phyloP scores from a whole-genome alignment of 1,139 yeast genomes.

The Candida tetrigidarum region DNA sequence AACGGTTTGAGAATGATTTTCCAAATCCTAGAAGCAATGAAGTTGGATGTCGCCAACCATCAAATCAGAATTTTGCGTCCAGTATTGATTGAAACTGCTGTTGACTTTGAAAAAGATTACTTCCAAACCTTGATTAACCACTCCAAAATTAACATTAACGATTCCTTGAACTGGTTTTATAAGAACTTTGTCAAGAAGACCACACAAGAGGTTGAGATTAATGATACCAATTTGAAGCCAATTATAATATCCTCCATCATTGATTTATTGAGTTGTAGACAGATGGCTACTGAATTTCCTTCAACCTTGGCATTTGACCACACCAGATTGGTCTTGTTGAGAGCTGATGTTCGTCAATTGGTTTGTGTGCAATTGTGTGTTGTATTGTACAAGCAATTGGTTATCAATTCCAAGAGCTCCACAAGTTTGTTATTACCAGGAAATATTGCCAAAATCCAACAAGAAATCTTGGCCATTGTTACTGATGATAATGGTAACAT shows the following conservation, averaged over 20 bases:
- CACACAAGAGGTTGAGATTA: constrained; percentile 10
- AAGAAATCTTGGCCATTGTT: constrained; percentile 77
- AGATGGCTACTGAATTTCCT: constrained; percentile 85
- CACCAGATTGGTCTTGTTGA: constrained; percentile 71
- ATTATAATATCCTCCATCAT: constrained; percentile 55
- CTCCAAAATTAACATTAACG: constrained; percentile 66
- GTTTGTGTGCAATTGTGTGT: constrained; percentile 80
- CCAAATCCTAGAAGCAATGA: constrained; percentile 93
- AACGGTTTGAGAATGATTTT: constrained; percentile 81
- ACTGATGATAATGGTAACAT: constrained; percentile 86
- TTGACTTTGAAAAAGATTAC: constrained; percentile 90
- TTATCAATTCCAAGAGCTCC: constrained; percentile 31
- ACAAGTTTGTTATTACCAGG: constrained; percentile 27
- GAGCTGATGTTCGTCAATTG: constrained; percentile 86
- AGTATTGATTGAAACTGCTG: constrained; percentile 82
- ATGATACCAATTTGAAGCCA: constrained; percentile 32
- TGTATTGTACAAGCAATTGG: constrained; percentile 72
- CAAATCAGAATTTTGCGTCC: constrained; percentile 88
- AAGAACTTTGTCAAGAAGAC: constrained; percentile 27
- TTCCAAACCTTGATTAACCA: constrained; percentile 71
- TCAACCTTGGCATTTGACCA: constrained; percentile 88
- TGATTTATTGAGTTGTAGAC: constrained; percentile 72
- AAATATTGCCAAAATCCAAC: constrained; percentile 41
- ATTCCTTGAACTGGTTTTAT: constrained; percentile 75
- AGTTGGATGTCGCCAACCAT: constrained; percentile 93